Conservation (phyloP, 371 early-diverging fungal genomes). For the Mortierella sp. region DNA sequence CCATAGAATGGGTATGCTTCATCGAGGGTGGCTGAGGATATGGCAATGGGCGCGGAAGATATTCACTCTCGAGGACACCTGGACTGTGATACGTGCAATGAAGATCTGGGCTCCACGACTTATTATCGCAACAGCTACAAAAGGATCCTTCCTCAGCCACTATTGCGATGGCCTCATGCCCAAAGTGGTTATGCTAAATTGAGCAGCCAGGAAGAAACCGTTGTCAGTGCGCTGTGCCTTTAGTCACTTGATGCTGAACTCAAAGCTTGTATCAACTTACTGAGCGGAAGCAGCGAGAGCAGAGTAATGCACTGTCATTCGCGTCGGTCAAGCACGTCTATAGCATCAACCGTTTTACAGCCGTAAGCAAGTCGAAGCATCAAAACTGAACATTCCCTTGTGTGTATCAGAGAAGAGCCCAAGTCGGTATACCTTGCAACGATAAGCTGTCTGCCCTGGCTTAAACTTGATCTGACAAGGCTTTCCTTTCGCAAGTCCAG, state of each 20-base stretch:
- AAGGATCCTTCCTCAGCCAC: slow-evolving; percentile 15
- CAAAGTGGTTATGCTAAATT: slow-evolving; percentile 34
- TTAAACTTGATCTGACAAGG: slow-evolving; percentile 27
- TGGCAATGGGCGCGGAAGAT: not conserved
- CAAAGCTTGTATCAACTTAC: slow-evolving; percentile 11
- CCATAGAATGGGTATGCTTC: not conserved
- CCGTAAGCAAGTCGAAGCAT: too few relatives aligned
- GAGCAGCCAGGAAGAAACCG: not conserved
- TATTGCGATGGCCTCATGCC: slow-evolving; percentile 20
- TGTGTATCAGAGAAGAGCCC: too few relatives aligned
- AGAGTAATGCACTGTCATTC: slow-evolving; percentile 8
- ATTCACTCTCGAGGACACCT: slow-evolving; percentile 11
- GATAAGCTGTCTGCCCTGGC: slow-evolving; percentile 31
- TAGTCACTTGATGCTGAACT: too few relatives aligned
- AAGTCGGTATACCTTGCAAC: slow-evolving; percentile 27
- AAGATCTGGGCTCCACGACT: slow-evolving; percentile 23
- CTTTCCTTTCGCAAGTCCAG: slow-evolving; percentile 23
- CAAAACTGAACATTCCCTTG: too few relatives aligned
- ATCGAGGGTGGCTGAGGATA: not conserved
- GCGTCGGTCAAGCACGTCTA: slow-evolving; percentile 17
- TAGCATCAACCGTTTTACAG: too few relatives aligned
- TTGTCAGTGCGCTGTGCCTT: too few relatives aligned
- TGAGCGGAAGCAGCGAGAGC: slow-evolving; percentile 45
- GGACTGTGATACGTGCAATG: slow-evolving; percentile 26
- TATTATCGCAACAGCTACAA: slow-evolving; percentile 32